A percentile compares a stretch with the other conserved stretches of the same genome.
These are phyloP conservation scores for Mycotypha africana DNA, from an alignment of 371 early-diverging fungal species.

Conservation along the genomic window DNA sequence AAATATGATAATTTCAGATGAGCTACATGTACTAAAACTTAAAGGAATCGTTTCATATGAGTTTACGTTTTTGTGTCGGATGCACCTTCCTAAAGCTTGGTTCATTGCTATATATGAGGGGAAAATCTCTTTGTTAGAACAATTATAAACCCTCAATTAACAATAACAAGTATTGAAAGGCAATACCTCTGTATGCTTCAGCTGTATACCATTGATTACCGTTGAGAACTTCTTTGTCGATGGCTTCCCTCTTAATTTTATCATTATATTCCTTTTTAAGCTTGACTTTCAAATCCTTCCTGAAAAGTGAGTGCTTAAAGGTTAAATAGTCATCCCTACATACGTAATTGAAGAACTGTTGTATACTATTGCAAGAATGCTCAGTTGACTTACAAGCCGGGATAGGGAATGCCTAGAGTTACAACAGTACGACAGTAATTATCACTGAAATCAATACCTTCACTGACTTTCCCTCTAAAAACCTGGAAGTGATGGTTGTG, in stretches of 20 bases:
- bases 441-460: conserved; percentile 95
- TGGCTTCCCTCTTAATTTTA: neutral
- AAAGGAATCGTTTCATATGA: conserved; percentile 5
- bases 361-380: too few species aligned
- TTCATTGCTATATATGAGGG: conserved; percentile 65
- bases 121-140: too few species aligned
- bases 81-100: conserved; percentile 92
- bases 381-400: conserved; percentile 45
- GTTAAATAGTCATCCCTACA: too few species aligned
- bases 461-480: conserved; percentile 90
- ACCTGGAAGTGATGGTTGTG: conserved; percentile 20
- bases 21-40: too few species aligned
- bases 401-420: conserved; percentile 90
- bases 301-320: too few species aligned
- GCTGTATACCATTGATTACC: conserved; percentile 58
- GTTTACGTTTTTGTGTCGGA: conserved; percentile 80
- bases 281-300: conserved; percentile 33
- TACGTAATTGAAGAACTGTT: too few species aligned
- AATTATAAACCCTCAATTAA: too few species aligned
- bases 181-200: conserved; percentile 72
- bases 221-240: conserved; percentile 9
- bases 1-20: neutral
- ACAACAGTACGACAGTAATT: conserved; percentile 85
- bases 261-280: conserved; percentile 40
- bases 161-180: neutral